phyloP scores from a whole-genome alignment of 2,329 filamentous ascomycete genomes.

The Fusarium cyanostomum region DNA sequence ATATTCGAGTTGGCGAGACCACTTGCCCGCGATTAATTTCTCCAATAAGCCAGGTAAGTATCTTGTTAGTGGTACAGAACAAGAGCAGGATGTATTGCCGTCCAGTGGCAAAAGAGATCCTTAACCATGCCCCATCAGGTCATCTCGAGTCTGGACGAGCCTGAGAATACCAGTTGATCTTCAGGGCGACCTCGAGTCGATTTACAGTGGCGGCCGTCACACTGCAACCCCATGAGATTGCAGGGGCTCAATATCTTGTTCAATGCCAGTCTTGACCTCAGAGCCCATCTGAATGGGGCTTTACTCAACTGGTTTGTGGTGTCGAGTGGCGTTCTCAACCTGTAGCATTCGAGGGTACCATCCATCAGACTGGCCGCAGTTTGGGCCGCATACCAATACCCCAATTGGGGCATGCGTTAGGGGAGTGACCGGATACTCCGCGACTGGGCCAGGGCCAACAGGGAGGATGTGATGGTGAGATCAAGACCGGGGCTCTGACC shows the following conservation, averaged over 20 bases:
- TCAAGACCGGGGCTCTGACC: constrained; percentile 11
- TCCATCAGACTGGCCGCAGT: constrained; percentile 36
- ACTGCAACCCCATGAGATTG: constrained; percentile 13
- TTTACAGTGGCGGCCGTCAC: constrained; percentile 14
- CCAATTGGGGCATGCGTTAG: constrained; percentile 22
- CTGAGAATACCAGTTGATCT: neutral
- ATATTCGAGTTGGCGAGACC: neutral
- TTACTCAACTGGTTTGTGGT: constrained; percentile 1
- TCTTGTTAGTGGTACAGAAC: neutral
- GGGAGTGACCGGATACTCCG: constrained; percentile 26
- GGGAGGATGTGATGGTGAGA: constrained; percentile 20
- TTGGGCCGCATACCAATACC: constrained; percentile 35
- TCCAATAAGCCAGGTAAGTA: neutral
- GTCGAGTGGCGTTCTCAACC: constrained; percentile 32
- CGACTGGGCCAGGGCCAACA: constrained; percentile 27
- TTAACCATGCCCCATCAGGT: constrained; percentile 14
- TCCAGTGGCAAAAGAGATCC: constrained; percentile 1
- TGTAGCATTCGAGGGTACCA: constrained; percentile 19
- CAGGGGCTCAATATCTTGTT: constrained; percentile 1
- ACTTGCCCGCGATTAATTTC: neutral
- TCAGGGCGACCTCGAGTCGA: neutral
- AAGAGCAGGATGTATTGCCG: neutral
- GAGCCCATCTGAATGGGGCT: neutral
- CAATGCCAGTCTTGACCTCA: neutral
- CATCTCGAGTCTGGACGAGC: neutral